Evolutionary conservation across 1,284 basidiomycete genomes (phyloP).

Genomic region (Volvariella surrecta): DNA sequence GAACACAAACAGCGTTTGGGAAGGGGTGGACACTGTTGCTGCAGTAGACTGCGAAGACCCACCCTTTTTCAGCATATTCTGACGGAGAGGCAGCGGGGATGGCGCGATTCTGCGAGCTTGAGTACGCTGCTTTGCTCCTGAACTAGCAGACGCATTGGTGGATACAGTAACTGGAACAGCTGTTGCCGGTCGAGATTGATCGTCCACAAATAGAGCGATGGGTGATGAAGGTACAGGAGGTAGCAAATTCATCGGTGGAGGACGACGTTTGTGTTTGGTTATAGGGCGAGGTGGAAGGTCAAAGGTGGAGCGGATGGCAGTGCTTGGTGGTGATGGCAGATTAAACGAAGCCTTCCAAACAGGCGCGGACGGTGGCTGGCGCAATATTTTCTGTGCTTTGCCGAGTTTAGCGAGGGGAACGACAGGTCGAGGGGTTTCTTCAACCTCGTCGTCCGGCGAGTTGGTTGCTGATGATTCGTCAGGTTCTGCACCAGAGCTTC

Average conservation of each 20-base stretch:
- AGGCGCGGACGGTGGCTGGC: constrained; percentile 45
- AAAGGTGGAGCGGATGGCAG: constrained; percentile 43
- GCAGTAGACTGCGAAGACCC: constrained; percentile 15
- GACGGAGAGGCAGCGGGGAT: constrained; percentile 30
- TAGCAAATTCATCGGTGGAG: constrained; percentile 47
- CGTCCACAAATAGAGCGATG: constrained; percentile 35
- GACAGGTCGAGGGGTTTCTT: constrained; percentile 20
- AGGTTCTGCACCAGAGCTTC: constrained; percentile 18
- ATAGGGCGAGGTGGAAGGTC: constrained; percentile 28
- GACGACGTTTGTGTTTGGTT: constrained; percentile 41
- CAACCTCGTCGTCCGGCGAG: constrained; percentile 36
- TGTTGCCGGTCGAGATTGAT: constrained; percentile 5
- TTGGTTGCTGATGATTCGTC: constrained; percentile 28
- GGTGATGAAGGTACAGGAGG: constrained; percentile 70
- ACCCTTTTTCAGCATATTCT: constrained; percentile 17
- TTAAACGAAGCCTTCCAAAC: constrained; percentile 44
- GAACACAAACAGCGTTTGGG: constrained; percentile 78
- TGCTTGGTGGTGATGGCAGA: constrained; percentile 31
- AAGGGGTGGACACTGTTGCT: constrained; percentile 23
- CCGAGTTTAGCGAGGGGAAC: constrained; percentile 9
- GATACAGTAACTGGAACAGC: neutral
- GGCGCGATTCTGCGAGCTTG: constrained; percentile 7
- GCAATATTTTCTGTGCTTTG: constrained; percentile 9
- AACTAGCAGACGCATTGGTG: neutral
- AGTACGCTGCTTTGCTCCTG: constrained; percentile 4